Base-by-base conservation (phyloP, 1,284 basidiomycete genomes). In the Melampsora americana region DNA sequence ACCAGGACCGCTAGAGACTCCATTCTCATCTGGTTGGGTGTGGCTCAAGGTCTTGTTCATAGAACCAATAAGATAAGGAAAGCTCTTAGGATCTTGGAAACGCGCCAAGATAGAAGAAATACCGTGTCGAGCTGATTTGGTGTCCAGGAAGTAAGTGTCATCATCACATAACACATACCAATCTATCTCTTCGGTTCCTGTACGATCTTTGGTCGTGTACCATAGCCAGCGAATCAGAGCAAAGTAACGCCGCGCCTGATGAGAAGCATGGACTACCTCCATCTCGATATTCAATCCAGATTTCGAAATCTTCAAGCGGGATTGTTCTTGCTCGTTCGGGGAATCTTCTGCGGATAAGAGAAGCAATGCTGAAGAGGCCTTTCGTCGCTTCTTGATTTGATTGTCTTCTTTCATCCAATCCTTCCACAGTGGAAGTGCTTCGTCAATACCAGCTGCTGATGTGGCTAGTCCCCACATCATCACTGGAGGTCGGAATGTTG, bases 151-250 rank as follows among this genome's bases (percentile, higher is more conserved):
- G 32, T 32, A 30, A 35, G 61, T 62, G 61, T 62, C 61, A 18
- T 62, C 61, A 39, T 62, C 61, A 35, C 61, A 62, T 20, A 62
- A 39, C 11, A 62, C 61, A 35, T 32, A 62, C 61, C 61, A 62
- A 32, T 62, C 61, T 39, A 62, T 28, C 28, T 56, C 53, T 16
- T 56, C 53, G n/a, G 53, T n/a, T 5, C 53, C 53, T 7, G 53
- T 56, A n/a, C 53, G n/a, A 23, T 56, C 53, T 28, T 56, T 56
- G 53, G 53, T 56, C 9, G 53, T 56, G 3, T 56, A 56, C 53
- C 53, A 56, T 56, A 56, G 20, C 53, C 53, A 56, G 28, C 53
- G 53, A 7, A 56, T 28, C 11, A 56, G 53, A 28, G 53, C 53
- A 56, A 56, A 56, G 53, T 56, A 56, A 56, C 53, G 53, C 53